phyloP scores from a whole-genome alignment of 2,329 filamentous ascomycete genomes.

The Magnaporthiopsis rhizophila region DNA sequence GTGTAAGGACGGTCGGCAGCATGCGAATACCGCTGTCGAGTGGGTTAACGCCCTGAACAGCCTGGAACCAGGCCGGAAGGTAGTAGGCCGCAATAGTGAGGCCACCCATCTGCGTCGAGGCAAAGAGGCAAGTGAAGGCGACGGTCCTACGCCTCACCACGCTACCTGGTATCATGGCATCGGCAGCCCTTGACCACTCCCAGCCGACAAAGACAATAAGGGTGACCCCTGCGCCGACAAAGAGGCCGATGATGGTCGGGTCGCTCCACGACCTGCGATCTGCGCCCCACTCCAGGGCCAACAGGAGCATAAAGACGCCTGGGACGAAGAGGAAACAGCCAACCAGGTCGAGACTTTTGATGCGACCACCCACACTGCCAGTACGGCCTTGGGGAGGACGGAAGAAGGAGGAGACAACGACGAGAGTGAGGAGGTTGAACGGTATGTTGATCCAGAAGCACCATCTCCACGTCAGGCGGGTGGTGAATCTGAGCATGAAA shows the following conservation, averaged over 20 bases:
- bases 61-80: slow-evolving; percentile 44
- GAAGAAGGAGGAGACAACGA: background rate
- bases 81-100: slow-evolving; percentile 36
- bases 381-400: background rate
- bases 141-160: background rate
- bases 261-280: background rate
- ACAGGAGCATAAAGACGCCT: background rate
- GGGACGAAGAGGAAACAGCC: background rate
- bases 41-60: slow-evolving; percentile 31
- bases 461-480: slow-evolving; percentile 33
- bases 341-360: too few species aligned
- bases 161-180: background rate
- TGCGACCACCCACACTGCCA: too few species aligned
- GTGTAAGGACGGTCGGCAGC: slow-evolving; percentile 30
- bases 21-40: slow-evolving; percentile 29
- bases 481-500: slow-evolving; percentile 24
- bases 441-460: slow-evolving; percentile 38
- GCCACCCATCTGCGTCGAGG: background rate
- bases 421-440: slow-evolving; percentile 19
- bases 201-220: background rate
- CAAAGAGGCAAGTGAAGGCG: background rate
- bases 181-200: background rate
- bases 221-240: background rate
- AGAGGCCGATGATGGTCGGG: background rate
- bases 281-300: slow-evolving; percentile 3